Conservation (phyloP, 306 rosid species). For the Inga leiocalycina region DNA sequence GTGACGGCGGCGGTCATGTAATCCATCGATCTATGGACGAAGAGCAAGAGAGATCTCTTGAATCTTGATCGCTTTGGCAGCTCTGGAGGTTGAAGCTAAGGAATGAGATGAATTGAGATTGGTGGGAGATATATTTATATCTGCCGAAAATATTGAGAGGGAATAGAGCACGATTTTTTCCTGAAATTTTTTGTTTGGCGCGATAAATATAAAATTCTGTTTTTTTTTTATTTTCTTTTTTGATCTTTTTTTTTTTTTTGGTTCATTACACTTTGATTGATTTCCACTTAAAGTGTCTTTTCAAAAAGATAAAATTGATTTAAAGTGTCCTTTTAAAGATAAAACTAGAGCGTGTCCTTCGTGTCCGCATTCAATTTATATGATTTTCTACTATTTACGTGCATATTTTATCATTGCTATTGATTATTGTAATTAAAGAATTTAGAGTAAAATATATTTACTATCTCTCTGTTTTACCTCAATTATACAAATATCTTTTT, state of each 20-base stretch:
- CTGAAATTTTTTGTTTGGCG: neutral
- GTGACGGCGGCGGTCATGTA: neutral
- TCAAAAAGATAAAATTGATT: neutral
- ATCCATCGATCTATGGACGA: constrained; percentile 28
- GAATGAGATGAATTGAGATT: neutral
- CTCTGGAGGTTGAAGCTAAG: neutral
- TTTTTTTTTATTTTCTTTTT: neutral
- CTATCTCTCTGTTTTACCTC: no score
- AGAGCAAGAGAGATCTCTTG: neutral
- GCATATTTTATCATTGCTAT: no score
- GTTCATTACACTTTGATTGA: neutral
- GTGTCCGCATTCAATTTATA: neutral
- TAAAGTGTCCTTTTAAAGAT: neutral
- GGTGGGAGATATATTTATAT: neutral
- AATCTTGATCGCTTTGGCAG: neutral
- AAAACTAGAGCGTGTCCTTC: neutral
- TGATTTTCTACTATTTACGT: neutral
- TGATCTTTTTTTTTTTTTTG: no score
- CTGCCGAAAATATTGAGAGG: neutral
- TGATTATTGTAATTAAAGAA: no score
- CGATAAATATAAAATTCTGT: neutral
- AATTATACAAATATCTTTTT: no score
- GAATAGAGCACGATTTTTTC: neutral
- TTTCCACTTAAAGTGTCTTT: neutral
- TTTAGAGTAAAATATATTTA: no score